A percentile compares a stretch with the other conserved stretches of the same genome.
phyloP scores from a whole-genome alignment of 768 basidiomycete genomes.

The Chalciporus chontae region DNA sequence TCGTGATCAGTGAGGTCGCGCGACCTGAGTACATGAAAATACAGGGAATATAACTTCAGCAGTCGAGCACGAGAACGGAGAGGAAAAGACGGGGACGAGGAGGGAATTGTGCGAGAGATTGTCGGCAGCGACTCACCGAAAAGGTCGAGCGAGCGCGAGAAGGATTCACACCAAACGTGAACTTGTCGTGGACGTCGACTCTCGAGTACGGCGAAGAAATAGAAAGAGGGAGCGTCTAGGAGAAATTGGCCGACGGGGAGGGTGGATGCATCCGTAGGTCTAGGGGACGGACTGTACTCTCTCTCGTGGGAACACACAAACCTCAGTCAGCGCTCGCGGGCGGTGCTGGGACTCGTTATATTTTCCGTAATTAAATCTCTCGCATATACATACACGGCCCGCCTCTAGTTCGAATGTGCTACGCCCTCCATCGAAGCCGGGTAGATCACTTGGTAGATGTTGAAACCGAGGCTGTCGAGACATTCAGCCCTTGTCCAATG shows the following conservation, averaged over 20 bases:
- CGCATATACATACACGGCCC: background rate
- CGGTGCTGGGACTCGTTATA: slow-evolving; percentile 6
- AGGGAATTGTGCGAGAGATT: background rate
- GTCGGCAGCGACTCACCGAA: slow-evolving; percentile 10
- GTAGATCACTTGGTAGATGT: slow-evolving; percentile 64
- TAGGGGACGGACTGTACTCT: slow-evolving; percentile 23
- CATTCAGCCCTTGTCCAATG: slow-evolving; percentile 6
- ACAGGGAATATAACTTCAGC: slow-evolving; percentile 12
- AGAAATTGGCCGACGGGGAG: slow-evolving; percentile 6
- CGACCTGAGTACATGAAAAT: slow-evolving; percentile 2
- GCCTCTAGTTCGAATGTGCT: background rate
- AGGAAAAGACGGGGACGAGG: slow-evolving; percentile 1
- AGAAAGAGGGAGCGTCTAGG: slow-evolving; percentile 14
- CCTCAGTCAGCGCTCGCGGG: slow-evolving; percentile 1
- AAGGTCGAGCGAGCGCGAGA: slow-evolving; percentile 2
- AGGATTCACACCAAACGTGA: slow-evolving; percentile 4
- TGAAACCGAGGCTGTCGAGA: slow-evolving; percentile 63
- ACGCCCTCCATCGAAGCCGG: slow-evolving; percentile 16
- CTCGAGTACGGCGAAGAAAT: slow-evolving; percentile 1
- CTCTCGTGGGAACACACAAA: slow-evolving; percentile 24
- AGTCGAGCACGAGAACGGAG: slow-evolving; percentile 2
- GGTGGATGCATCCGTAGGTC: slow-evolving; percentile 30
- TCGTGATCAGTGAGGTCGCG: slow-evolving; percentile 8
- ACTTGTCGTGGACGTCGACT: slow-evolving; percentile 15
- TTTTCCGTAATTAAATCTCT: slow-evolving; percentile 3